A percentile compares a stretch with the other conserved stretches of the same genome.
phyloP scores from a whole-genome alignment of 2,329 filamentous ascomycete genomes.

The Pseudogymnoascus sp. region DNA sequence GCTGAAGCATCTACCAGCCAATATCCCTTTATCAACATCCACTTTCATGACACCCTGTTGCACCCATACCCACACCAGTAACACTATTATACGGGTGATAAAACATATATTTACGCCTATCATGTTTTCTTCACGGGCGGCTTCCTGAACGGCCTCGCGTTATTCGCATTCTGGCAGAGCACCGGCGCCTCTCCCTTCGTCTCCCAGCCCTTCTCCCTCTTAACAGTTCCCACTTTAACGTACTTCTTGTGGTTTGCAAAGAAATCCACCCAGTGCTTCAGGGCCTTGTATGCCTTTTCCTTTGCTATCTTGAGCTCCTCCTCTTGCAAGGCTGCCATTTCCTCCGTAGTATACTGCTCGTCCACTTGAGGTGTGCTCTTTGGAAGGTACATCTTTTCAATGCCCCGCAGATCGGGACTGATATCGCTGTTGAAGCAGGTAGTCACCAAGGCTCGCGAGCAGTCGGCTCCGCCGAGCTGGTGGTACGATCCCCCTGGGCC shows the following conservation, averaged over 20 bases:
- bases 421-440: conserved; percentile 77
- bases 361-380: conserved; percentile 56
- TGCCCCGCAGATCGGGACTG: conserved; percentile 75
- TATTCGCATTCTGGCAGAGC: conserved; percentile 63
- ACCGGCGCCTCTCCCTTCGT: conserved; percentile 40
- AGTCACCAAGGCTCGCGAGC: conserved; percentile 81
- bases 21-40: background rate
- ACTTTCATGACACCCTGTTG: background rate
- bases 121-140: conserved; percentile 40
- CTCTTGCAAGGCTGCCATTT: conserved; percentile 45
- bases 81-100: background rate
- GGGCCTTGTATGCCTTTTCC: conserved; percentile 53
- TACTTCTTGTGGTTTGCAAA: conserved; percentile 77
- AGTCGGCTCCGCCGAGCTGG: conserved; percentile 80
- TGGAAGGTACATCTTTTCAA: conserved; percentile 75
- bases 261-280: conserved; percentile 77
- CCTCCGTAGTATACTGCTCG: conserved; percentile 42
- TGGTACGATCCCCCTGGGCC: conserved; percentile 80
- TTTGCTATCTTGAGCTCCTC: conserved; percentile 57
- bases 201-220: conserved; percentile 51
- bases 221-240: conserved; percentile 66
- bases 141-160: conserved; percentile 45
- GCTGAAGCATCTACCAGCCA: background rate
- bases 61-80: background rate
- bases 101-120: background rate